Evolutionary conservation across 2,329 filamentous ascomycete genomes (phyloP).

Genomic region (Colletotrichum kahawae): DNA sequence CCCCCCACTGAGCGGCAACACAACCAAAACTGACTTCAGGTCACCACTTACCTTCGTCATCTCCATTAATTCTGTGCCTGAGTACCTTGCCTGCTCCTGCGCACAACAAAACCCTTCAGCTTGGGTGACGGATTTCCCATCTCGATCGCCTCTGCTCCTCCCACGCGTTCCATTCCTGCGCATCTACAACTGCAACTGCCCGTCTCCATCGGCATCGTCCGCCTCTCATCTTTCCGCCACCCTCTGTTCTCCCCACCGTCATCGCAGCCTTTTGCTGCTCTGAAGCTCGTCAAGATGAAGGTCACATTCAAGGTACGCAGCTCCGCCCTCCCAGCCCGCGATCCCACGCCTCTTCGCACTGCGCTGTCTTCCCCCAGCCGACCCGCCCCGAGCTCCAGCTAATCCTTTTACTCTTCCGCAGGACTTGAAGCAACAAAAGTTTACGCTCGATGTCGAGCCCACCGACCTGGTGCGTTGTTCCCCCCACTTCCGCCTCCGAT

Average conservation of each 20-base stretch:
- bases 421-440: slow-evolving; percentile 99
- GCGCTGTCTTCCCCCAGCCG: neutral
- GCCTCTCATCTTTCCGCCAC: neutral
- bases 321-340: neutral
- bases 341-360: neutral
- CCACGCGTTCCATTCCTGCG: slow-evolving; percentile 7
- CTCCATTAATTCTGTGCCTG: slow-evolving; percentile 21
- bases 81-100: neutral
- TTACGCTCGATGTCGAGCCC: slow-evolving; percentile 92
- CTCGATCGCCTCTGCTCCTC: slow-evolving; percentile 1
- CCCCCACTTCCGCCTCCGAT: slow-evolving; percentile 27
- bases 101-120: slow-evolving; percentile 12
- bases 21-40: slow-evolving; percentile 23
- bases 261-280: slow-evolving; percentile 34
- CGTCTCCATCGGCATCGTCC: neutral
- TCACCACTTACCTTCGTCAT: slow-evolving; percentile 23
- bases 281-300: slow-evolving; percentile 63
- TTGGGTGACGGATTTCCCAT: slow-evolving; percentile 14
- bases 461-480: slow-evolving; percentile 79
- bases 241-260: neutral
- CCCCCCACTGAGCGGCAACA: slow-evolving; percentile 16
- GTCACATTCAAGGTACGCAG: slow-evolving; percentile 67
- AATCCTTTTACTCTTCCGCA: slow-evolving; percentile 39
- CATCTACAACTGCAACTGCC: neutral
- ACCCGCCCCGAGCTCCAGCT: slow-evolving; percentile 5